Conservation (phyloP, 768 basidiomycete genomes). For the Leccinum disarticulatum region DNA sequence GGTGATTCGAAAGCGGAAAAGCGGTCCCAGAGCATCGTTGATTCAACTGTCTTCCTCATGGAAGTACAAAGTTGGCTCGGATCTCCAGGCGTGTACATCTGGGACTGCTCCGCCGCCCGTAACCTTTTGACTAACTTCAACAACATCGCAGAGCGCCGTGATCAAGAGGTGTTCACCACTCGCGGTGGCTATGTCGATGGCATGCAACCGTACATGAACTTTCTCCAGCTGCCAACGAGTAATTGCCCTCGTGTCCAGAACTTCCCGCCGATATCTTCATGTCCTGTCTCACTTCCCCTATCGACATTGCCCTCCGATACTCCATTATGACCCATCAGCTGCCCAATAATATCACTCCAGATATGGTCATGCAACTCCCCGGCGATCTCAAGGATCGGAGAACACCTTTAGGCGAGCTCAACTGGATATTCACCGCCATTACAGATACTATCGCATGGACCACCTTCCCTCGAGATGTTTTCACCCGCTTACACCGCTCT, state of each 20-base stretch:
- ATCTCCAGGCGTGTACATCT: constrained; percentile 94
- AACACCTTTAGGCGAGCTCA: constrained; percentile 96
- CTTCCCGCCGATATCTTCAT: constrained; percentile 98
- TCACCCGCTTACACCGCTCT: constrained; percentile 91
- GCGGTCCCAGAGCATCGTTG: neutral
- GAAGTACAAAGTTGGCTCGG: constrained; percentile 94
- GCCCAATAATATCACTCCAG: constrained; percentile 74
- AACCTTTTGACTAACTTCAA: constrained; percentile 91
- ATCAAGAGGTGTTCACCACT: constrained; percentile 58
- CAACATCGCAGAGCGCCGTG: constrained; percentile 69
- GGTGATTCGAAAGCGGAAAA: neutral
- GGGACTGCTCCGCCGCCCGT: constrained; percentile 99
- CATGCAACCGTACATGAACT: constrained; percentile 74
- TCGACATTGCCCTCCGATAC: constrained; percentile 94
- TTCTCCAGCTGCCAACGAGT: constrained; percentile 93
- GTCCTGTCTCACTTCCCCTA: constrained; percentile 95
- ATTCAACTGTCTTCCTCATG: constrained; percentile 68
- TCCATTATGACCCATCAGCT: constrained; percentile 90
- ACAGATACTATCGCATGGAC: constrained; percentile 99
- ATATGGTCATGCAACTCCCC: constrained; percentile 93
- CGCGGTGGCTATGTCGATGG: constrained; percentile 62
- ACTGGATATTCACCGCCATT: constrained; percentile 99
- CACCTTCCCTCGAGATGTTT: constrained; percentile 89
- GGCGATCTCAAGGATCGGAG: constrained; percentile 96
- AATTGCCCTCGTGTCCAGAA: constrained; percentile 92